phyloP scores from a whole-genome alignment of 768 basidiomycete species.

The Tulasnella sp. region DNA sequence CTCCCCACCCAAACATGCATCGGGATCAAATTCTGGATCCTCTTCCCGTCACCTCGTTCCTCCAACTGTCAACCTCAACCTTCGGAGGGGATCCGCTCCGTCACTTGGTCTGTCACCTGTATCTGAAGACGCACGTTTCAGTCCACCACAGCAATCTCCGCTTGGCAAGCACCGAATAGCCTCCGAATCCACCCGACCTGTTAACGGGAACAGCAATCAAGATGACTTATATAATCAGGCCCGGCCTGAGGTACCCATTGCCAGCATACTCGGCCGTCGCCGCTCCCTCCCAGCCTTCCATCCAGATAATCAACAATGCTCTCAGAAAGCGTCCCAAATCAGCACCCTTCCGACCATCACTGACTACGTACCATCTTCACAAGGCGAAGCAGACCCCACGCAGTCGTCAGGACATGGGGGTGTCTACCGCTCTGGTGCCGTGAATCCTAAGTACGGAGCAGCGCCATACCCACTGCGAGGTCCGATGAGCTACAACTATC shows the following conservation, averaged over 20 bases:
- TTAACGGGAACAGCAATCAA: not conserved
- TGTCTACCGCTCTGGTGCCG: constrained; percentile 9
- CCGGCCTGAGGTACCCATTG: not conserved
- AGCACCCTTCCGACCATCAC: constrained; percentile 5
- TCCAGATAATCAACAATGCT: not conserved
- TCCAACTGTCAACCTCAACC: constrained; percentile 7
- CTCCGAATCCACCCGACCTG: not conserved
- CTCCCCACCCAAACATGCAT: not conserved
- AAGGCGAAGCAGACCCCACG: not conserved
- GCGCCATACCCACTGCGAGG: constrained; percentile 1
- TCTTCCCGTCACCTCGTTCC: not conserved
- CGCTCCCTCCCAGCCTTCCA: constrained; percentile 15
- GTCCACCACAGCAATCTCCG: not conserved
- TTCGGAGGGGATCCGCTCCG: constrained; percentile 17
- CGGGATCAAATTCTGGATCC: not conserved
- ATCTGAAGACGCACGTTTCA: not conserved
- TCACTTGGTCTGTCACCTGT: not conserved
- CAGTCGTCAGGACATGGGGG: constrained; percentile 1
- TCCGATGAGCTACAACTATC: not conserved
- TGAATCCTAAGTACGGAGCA: not conserved
- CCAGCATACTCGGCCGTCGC: not conserved
- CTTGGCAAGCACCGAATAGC: not conserved
- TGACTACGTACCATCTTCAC: not conserved
- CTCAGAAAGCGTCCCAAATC: not conserved
- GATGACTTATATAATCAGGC: no score